These are phyloP conservation scores for Arabis alpina DNA, from an alignment of 345 rosid species.

Conservation along the genomic window DNA sequence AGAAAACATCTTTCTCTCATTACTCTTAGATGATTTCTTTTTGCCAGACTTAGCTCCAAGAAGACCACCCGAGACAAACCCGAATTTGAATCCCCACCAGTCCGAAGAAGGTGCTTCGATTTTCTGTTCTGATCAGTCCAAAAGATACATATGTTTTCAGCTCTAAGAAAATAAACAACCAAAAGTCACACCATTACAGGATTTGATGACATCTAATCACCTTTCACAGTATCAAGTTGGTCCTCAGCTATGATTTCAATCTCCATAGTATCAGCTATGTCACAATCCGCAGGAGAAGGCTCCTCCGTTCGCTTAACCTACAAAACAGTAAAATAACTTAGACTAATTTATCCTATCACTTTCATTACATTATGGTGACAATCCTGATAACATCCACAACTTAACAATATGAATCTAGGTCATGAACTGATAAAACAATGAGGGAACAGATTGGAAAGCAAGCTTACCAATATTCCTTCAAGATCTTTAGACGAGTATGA, in stretches of 20 bases:
- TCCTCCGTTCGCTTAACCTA: slow-evolving; percentile 78
- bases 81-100: slow-evolving; percentile 93
- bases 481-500: slow-evolving; percentile 87
- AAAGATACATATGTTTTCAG: slow-evolving; percentile 9
- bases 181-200: background rate
- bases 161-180: background rate
- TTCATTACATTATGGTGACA: background rate
- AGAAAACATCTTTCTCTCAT: slow-evolving; percentile 63
- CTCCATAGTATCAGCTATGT: slow-evolving; percentile 45
- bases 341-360: slow-evolving; percentile 2
- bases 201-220: slow-evolving; percentile 36
- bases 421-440: background rate
- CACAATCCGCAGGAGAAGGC: slow-evolving; percentile 46
- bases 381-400: background rate
- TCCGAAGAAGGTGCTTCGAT: slow-evolving; percentile 55
- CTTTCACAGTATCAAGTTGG: slow-evolving; percentile 48
- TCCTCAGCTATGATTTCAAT: slow-evolving; percentile 49
- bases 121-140: slow-evolving; percentile 50
- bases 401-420: background rate
- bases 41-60: slow-evolving; percentile 71
- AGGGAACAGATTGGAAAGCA: slow-evolving; percentile 9
- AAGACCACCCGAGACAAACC: slow-evolving; percentile 92
- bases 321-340: background rate
- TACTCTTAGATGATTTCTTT: slow-evolving; percentile 50
- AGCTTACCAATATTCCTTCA: slow-evolving; percentile 87